Evolutionary conservation across 352 stramenopile species (phyloP), one percentile per base, ranked within the genome.

Genomic region (Phytopythium vexans): DNA sequence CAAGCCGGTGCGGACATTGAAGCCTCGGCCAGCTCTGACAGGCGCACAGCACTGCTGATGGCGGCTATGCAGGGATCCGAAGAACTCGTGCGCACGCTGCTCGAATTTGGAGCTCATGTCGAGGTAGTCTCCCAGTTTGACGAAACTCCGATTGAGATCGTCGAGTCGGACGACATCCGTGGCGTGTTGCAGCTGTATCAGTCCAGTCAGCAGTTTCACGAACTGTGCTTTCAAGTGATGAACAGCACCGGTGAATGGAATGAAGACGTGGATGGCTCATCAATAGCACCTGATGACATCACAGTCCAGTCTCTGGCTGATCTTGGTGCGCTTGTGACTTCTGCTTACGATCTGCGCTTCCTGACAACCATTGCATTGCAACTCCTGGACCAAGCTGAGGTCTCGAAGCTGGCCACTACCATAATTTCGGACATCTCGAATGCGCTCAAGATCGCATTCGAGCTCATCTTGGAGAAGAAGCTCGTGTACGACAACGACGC

Each of bases 401-500:
- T 5, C 4, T 42, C 41, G 16, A 43, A 42, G 3, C 16, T 33
- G 6, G 33, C 46, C 4, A 52, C 34, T 34, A 16, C 46, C 6
- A 35, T 35, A 0, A 34, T 27, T 12, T 33, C 41, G 0, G 46
- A 9, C 10, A 16, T 52, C 3, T 6, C 35, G 0, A 35, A 33
- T 9, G 41, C 60, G 3, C 42, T 77, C 3, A 59, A 51, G 6
- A 38, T 56, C 33, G 68, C 61, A 3, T 68, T 73, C 42, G 46
- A 62, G 11, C 58, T 71, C 51, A 45, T 74, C 9, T 42, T 74
- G 37, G 47, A 48, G 1, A 55, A 66, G 33, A 71, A 72, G 52
- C 58, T 77, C 10, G 52, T 69, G 10, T 66, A 66, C 50, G 61
- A 77, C 39, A 47, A 72, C 32, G n/a, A 43, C 7, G 64, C 60